These are phyloP conservation scores for Lentinula boryana DNA, from an alignment of 768 basidiomycete species.

Conservation along the genomic window DNA sequence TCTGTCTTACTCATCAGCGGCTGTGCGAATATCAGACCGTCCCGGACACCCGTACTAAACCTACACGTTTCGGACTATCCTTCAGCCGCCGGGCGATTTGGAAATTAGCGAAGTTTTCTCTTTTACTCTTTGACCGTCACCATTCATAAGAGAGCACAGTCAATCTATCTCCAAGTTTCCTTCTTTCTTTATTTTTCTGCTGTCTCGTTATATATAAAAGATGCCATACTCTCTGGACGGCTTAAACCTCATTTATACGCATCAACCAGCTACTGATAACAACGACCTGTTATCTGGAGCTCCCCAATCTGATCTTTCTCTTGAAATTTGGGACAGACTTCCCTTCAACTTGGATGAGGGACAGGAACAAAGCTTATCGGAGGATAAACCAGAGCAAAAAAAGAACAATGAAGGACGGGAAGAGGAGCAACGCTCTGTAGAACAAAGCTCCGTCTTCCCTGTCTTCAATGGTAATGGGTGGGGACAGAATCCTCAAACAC, in stretches of 20 bases:
- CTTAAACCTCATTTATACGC: constrained; percentile 71
- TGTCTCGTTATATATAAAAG: constrained; percentile 22
- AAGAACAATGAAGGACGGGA: constrained; percentile 43
- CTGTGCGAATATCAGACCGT: not conserved
- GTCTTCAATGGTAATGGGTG: not conserved
- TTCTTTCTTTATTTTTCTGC: not conserved
- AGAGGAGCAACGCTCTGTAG: constrained; percentile 32
- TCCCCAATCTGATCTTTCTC: constrained; percentile 63
- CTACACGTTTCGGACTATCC: not conserved
- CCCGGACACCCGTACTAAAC: not conserved
- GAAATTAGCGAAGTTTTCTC: not conserved
- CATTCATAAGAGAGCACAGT: not conserved
- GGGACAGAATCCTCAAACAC: constrained; percentile 37
- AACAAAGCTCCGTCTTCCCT: constrained; percentile 54
- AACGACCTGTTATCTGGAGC: constrained; percentile 55
- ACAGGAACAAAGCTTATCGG: constrained; percentile 25
- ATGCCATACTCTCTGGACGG: constrained; percentile 65
- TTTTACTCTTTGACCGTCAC: not conserved
- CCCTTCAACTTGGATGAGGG: constrained; percentile 74
- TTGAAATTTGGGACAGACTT: constrained; percentile 69
- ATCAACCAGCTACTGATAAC: constrained; percentile 31
- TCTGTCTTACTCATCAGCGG: not conserved
- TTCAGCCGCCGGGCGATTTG: not conserved
- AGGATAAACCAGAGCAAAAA: constrained; percentile 25
- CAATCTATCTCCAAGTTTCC: not conserved